Conservation (phyloP, 83 land plant genomes). For the Larix sibirica region DNA sequence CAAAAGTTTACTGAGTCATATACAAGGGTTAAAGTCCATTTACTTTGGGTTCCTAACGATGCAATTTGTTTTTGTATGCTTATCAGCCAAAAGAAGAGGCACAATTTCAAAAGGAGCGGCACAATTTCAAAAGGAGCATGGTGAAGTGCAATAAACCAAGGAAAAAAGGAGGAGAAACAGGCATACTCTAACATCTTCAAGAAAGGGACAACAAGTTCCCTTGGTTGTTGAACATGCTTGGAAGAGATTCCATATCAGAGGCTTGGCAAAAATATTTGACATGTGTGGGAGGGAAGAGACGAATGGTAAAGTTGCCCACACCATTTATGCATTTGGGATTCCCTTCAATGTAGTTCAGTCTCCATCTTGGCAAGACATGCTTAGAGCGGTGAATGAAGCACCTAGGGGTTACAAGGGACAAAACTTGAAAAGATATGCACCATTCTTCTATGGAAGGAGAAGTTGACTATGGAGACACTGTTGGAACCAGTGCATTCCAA, state of each 20-base stretch:
- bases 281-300: not conserved
- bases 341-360: not conserved
- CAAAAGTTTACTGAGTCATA: too few species aligned
- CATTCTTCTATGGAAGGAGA: not conserved
- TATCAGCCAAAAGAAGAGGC: too few species aligned
- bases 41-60: too few species aligned
- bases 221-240: not conserved
- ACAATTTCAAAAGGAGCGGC: too few species aligned
- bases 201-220: too few species aligned
- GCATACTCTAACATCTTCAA: too few species aligned
- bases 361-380: not conserved
- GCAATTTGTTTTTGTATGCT: too few species aligned
- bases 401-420: not conserved
- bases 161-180: too few species aligned
- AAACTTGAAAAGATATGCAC: too few species aligned
- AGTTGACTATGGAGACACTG: not conserved
- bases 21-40: too few species aligned
- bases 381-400: not conserved
- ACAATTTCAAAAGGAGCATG: too few species aligned
- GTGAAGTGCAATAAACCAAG: too few species aligned
- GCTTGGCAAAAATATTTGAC: not conserved
- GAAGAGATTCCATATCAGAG: not conserved
- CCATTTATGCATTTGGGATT: not conserved
- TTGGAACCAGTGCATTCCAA: not conserved
- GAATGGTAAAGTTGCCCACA: not conserved